phyloP scores from a whole-genome alignment of 2,329 filamentous ascomycete genomes.

The Rhytidhysteron rufulum region DNA sequence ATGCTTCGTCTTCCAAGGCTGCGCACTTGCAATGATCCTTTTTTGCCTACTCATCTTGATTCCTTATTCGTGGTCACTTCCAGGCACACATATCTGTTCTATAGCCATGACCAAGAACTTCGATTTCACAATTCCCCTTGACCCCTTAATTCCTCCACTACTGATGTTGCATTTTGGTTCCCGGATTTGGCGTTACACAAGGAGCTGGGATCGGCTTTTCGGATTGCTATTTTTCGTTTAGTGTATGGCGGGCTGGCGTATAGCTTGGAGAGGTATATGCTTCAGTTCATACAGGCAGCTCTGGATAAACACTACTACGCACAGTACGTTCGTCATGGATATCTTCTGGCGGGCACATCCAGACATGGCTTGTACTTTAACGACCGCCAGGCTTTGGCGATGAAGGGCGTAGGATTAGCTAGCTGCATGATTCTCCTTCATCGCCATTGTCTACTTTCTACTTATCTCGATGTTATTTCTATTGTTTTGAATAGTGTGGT shows the following conservation, averaged over 20 bases:
- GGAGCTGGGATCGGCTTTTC: background rate
- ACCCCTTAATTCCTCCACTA: background rate
- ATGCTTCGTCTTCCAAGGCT: conserved; percentile 5
- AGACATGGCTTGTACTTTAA: too few relatives aligned
- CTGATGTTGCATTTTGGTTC: conserved; percentile 3
- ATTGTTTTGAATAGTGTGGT: too few relatives aligned
- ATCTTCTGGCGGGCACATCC: too few relatives aligned
- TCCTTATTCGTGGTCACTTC: background rate
- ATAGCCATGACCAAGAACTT: conserved; percentile 1
- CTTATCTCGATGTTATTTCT: too few relatives aligned
- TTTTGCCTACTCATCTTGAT: background rate
- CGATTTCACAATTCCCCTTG: conserved; percentile 1
- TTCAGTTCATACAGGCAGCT: conserved; percentile 1
- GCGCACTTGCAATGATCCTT: background rate
- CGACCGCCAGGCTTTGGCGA: too few relatives aligned
- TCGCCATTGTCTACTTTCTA: too few relatives aligned
- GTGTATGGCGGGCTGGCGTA: conserved; percentile 1
- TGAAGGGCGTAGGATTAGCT: too few relatives aligned
- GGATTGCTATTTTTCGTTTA: background rate
- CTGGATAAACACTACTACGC: too few relatives aligned
- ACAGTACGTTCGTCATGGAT: too few relatives aligned
- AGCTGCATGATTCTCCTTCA: too few relatives aligned
- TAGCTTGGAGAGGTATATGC: background rate
- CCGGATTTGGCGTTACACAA: conserved; percentile 1
- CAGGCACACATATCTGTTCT: background rate